phyloP scores from a whole-genome alignment of 345 rosid genomes.

The Eucalyptus leucophloia region DNA sequence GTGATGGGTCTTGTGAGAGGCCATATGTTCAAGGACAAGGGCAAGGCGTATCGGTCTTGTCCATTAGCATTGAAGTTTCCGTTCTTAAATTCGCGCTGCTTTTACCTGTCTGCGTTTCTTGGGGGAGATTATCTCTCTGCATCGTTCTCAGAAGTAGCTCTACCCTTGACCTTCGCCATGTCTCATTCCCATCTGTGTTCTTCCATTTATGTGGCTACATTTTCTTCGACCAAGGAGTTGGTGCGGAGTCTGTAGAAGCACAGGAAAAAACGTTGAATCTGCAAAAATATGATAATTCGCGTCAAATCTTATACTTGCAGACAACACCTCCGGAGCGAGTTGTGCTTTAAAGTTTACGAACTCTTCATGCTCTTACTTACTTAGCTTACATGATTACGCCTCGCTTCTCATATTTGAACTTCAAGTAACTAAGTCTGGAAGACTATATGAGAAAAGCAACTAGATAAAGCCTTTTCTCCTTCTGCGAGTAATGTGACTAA shows the following conservation, averaged over 20 bases:
- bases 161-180: not conserved
- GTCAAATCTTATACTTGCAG: not conserved
- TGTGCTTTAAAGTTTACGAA: not conserved
- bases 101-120: not conserved
- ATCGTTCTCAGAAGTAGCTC: not conserved
- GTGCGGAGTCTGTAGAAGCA: not conserved
- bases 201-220: not conserved
- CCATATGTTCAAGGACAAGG: not conserved
- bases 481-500: not conserved
- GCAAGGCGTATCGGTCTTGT: not conserved
- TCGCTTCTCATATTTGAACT: not conserved
- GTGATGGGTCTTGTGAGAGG: not conserved
- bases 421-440: not conserved
- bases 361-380: not conserved
- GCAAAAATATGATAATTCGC: not conserved
- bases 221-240: not conserved
- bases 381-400: not conserved
- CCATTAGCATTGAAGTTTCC: not conserved
- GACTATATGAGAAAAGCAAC: not conserved
- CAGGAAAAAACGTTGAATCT: not conserved
- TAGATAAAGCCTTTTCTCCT: not conserved
- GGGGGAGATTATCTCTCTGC: not conserved
- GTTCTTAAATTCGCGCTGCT: not conserved
- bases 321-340: not conserved
- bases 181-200: not conserved